Percentiles rank a stretch among this genome's conserved stretches.
These are phyloP conservation scores for Fusarium austroafricanum DNA, from an alignment of 2,329 filamentous ascomycete genomes.

Conservation along the genomic window DNA sequence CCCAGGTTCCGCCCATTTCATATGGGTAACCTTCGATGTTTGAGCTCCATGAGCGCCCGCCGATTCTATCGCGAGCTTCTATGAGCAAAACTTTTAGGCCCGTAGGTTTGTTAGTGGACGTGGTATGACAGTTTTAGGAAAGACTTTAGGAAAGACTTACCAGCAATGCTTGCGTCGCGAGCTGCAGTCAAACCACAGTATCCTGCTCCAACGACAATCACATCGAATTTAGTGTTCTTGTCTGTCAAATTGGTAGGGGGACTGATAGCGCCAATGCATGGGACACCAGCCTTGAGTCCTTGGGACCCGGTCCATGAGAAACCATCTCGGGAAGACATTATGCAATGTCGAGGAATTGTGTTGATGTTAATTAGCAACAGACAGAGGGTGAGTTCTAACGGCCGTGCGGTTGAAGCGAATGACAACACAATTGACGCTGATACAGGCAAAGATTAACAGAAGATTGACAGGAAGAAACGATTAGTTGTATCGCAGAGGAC, in stretches of 20 bases:
- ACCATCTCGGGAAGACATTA: constrained; percentile 48
- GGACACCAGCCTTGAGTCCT: constrained; percentile 47
- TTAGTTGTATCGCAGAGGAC: constrained; percentile 3
- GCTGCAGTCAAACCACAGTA: constrained; percentile 48
- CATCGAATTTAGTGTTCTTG: constrained; percentile 38
- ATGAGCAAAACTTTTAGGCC: constrained; percentile 56
- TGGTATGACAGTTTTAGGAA: rapidly evolving
- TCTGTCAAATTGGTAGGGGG: constrained; percentile 39
- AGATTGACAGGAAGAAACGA: not conserved
- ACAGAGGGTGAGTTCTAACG: not conserved
- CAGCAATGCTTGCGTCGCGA: constrained; percentile 46
- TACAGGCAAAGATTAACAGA: not conserved
- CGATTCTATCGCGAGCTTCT: constrained; percentile 61
- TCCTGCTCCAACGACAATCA: constrained; percentile 49
- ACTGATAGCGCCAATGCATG: constrained; percentile 48
- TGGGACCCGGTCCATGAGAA: constrained; percentile 48
- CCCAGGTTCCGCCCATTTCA: constrained; percentile 64
- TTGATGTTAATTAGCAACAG: not conserved
- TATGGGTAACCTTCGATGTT: constrained; percentile 57
- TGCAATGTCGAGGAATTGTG: rapidly evolving
- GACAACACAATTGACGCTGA: not conserved
- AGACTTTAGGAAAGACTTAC: constrained; percentile 5
- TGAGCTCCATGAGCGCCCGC: constrained; percentile 60
- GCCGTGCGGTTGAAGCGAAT: not conserved
- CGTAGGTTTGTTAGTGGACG: not conserved